Evolutionary conservation across 495 filamentous ascomycete genomes (phyloP), one percentile per base, ranked within the genome.

Genomic region (Penicillium malachiteum): DNA sequence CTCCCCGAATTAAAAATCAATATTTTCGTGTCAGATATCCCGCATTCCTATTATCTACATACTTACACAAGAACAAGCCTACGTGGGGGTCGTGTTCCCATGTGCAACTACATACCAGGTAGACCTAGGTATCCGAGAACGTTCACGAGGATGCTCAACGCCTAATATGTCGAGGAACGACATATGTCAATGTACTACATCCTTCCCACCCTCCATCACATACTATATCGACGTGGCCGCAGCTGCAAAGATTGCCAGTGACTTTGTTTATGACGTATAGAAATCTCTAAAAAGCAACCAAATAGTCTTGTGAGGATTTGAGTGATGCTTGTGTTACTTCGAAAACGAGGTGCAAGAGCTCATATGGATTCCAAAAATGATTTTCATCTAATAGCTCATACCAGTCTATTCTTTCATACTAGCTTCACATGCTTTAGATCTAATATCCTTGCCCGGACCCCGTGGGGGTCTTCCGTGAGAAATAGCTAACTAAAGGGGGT

Each of bases 141-240:
- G 47, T 55, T 64, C 64, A 61, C 61, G 50, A 55, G 58, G 55
- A 43, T 57, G 50, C 39, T 50, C 56, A 48, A 54, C 21, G 33
- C 7, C 21, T 2, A 12, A 41, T n/a, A 57, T 62, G 58, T 60
- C 61, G 58, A 59, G 61, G 61, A 52, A 66, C 54, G 55, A 39
- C 37, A 26, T 26, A 26, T 26, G 21, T 26, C 21, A 26, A 26
- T 26, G 21, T 26, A 26, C 21, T 26, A 26, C 21, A 26, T 26
- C 4, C 21, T 26, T 1, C 1, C 21, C 21, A 26, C 21, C 21
- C 21, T 26, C 21, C 21, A 26, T 26, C 21, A 26, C 21, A 26
- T 26, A 26, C 21, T 26, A 26, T 26, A 26, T 26, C 4, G 21
- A 26, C 21, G 21, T 26, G 21, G 21, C 21, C 21, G 1, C 21